phyloP scores from a whole-genome alignment of 768 basidiomycete species.

The Termitomyces titanicus region DNA sequence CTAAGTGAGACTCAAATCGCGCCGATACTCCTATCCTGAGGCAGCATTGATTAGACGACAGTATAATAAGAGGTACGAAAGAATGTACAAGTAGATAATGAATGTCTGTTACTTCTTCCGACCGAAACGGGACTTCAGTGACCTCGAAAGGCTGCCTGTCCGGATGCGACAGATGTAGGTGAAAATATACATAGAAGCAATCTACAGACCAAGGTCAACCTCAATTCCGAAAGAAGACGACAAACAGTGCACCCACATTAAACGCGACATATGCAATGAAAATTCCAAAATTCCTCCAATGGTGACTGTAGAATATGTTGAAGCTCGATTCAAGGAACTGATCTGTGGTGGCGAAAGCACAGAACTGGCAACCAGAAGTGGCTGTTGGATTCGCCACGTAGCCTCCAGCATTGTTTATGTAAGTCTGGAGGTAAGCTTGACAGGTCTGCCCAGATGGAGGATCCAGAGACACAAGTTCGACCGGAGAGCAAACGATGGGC shows the following conservation, averaged over 20 bases:
- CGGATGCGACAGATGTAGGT: constrained; percentile 37
- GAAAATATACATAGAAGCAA: constrained; percentile 40
- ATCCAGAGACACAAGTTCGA: constrained; percentile 59
- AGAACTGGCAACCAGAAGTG: constrained; percentile 50
- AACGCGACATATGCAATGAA: constrained; percentile 44
- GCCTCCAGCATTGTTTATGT: constrained; percentile 50
- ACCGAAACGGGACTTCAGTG: constrained; percentile 1
- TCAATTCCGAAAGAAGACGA: not conserved
- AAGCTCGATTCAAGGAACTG: constrained; percentile 51
- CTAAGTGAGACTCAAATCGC: too few relatives aligned
- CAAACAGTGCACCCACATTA: constrained; percentile 31
- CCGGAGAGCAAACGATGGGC: constrained; percentile 49
- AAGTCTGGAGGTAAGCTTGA: constrained; percentile 43
- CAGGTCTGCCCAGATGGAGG: constrained; percentile 62
- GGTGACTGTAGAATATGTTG: constrained; percentile 54
- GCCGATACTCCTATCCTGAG: too few relatives aligned
- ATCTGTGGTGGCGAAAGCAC: constrained; percentile 50
- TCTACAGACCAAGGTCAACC: constrained; percentile 26
- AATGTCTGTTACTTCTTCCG: constrained; percentile 2
- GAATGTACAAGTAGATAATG: too few relatives aligned
- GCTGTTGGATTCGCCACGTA: constrained; percentile 55
- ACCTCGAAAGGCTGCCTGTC: constrained; percentile 6
- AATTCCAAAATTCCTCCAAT: constrained; percentile 52
- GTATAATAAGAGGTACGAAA: too few relatives aligned
- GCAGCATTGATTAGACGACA: too few relatives aligned